Evolutionary conservation across 208 protist species (phyloP).

Genomic region (Crithidia bombi): DNA sequence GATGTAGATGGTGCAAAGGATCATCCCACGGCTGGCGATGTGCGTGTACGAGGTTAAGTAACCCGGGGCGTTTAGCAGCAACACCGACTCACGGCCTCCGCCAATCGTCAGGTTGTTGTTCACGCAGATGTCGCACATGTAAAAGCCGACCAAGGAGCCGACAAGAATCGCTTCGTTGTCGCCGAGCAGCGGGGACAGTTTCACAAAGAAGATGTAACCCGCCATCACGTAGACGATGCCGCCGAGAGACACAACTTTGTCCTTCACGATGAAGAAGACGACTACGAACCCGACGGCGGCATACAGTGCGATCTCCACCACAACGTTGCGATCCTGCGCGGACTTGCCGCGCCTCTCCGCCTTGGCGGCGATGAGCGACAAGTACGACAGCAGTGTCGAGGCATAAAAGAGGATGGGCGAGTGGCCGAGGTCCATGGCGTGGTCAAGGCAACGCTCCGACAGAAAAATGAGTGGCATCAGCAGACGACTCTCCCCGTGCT

Average conservation of each 20-base stretch:
- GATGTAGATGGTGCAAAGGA: constrained; percentile 70
- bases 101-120: constrained; percentile 69
- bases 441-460: constrained; percentile 65
- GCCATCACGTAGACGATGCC: constrained; percentile 64
- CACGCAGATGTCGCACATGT: constrained; percentile 71
- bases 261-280: constrained; percentile 61
- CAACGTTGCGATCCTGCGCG: constrained; percentile 42
- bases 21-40: constrained; percentile 68
- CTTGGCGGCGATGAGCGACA: constrained; percentile 58
- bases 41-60: constrained; percentile 75
- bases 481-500: constrained; percentile 79
- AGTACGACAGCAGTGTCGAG: constrained; percentile 76
- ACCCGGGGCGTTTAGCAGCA: constrained; percentile 46
- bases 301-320: constrained; percentile 42
- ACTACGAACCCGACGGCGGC: constrained; percentile 51
- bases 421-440: constrained; percentile 46
- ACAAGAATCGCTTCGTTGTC: constrained; percentile 86
- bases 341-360: constrained; percentile 43
- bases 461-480: constrained; percentile 85
- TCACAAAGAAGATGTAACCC: constrained; percentile 71
- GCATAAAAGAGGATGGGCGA: constrained; percentile 82
- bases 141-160: constrained; percentile 76
- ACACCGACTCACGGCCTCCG: constrained; percentile 38
- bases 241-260: constrained; percentile 66
- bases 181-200: constrained; percentile 51